Evolutionary conservation across 2,329 filamentous ascomycete genomes (phyloP), one percentile per base, ranked within the genome.

Genomic region (Diaporthe sp.): DNA sequence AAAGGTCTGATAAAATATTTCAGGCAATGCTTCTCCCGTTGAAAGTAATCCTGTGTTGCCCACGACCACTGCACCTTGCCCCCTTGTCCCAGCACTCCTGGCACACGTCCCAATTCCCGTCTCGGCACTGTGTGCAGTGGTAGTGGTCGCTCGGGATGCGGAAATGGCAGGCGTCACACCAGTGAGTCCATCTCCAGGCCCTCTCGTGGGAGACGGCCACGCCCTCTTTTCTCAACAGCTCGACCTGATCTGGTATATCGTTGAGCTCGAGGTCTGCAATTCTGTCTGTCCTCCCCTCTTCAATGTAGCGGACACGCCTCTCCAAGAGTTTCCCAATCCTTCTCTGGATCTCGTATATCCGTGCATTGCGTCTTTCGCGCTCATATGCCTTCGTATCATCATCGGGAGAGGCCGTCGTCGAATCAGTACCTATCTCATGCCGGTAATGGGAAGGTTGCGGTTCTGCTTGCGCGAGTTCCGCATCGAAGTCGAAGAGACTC

Each of bases 401-500:
- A 5, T 47, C 27, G 22, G 17, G 0, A 47, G 39, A 0, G 39
- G 17, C 17, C 19, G 39, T 30, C 19, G 32, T 4, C 15, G 32
- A 7, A 8, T 2, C 9, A 47, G 39, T 32, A 15, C 7, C 27
- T 30, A 25, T 13, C 9, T 1, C 5, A 4, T 19, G n/a, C n/a
- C n/a, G n/a, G n/a, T n/a, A 22, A 32, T 2, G 8, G 17, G 59
- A 13, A 7, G 19, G 17, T 39, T 47, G 39, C 4, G 47, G 47
- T 30, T 7, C 3, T 19, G 13, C 30, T 19, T 53, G 32, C 1
- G 47, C 10, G n/a, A 39, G 47, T 27, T 39, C 32, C 30, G 63
- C 32, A 19, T 68, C 63, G 30, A 68, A 68, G 32, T 68, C 63
- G 32, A 68, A 68, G 4, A 68, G 63, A n/a, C 47, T 12, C 30